Conservation (phyloP, 1,139 yeast species). For the Schwanniomyces etchellsii region DNA sequence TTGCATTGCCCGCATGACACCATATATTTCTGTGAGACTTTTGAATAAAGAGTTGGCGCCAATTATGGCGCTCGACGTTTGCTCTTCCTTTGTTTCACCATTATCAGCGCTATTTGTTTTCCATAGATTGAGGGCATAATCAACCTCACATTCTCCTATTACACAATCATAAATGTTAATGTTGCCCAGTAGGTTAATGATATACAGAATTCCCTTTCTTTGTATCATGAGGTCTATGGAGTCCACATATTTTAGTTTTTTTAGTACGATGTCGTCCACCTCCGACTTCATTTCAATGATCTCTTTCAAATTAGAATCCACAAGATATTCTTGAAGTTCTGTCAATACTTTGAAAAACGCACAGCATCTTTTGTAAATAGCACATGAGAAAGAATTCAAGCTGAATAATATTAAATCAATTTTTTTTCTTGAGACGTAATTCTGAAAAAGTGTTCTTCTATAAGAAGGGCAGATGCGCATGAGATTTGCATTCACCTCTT, state of each 20-base stretch:
- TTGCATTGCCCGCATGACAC: slow-evolving; percentile 19
- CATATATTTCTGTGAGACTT: slow-evolving; percentile 19
- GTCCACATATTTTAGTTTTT: no score
- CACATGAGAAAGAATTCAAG: slow-evolving; percentile 24
- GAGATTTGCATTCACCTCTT: slow-evolving; percentile 7
- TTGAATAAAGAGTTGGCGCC: slow-evolving; percentile 13
- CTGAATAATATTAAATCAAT: slow-evolving; percentile 26
- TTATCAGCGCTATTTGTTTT: no score
- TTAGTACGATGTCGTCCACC: slow-evolving; percentile 5
- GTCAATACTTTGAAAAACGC: slow-evolving; percentile 1
- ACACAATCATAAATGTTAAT: slow-evolving; percentile 15
- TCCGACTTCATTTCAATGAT: not conserved
- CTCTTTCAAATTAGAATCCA: not conserved
- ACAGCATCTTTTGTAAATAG: slow-evolving; percentile 17
- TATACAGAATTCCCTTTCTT: no score
- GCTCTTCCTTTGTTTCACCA: no score
- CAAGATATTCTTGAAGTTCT: not conserved
- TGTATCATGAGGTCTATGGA: no score
- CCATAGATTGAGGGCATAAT: no score
- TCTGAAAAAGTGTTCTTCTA: slow-evolving; percentile 11
- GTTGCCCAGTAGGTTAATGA: no score
- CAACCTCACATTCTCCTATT: slow-evolving; percentile 24
- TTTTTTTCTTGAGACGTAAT: slow-evolving; percentile 23
- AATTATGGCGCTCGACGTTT: no score
- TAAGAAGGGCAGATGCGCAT: slow-evolving; percentile 20